phyloP scores from a whole-genome alignment of 257 asterid genomes.

The Salvia splendens region DNA sequence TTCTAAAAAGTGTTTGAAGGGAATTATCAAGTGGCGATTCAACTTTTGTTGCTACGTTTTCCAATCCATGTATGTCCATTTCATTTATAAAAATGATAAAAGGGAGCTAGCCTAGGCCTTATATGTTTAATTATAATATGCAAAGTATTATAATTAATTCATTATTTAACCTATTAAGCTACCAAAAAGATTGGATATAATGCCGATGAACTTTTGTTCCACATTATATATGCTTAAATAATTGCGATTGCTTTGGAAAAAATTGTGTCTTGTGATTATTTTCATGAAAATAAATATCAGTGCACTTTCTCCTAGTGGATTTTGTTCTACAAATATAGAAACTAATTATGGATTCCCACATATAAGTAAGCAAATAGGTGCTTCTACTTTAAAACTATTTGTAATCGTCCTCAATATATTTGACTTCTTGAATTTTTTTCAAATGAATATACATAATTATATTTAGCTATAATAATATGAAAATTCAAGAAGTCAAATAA shows the following conservation, averaged over 20 bases:
- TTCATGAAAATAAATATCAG: not conserved
- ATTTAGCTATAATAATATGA: too few relatives aligned
- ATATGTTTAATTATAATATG: not conserved
- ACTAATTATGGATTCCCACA: not conserved
- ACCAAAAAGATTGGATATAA: not conserved
- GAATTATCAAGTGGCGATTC: too few relatives aligned
- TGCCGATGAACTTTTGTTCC: too few relatives aligned
- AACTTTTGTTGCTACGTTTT: not conserved
- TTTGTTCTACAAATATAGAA: not conserved
- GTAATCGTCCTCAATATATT: too few relatives aligned
- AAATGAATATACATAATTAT: too few relatives aligned
- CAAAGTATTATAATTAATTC: not conserved
- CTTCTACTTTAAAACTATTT: too few relatives aligned
- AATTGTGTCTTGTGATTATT: not conserved
- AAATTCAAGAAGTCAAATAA: not conserved
- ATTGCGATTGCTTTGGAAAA: not conserved
- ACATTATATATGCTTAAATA: too few relatives aligned
- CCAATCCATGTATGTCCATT: not conserved
- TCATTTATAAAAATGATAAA: not conserved
- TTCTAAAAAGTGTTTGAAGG: too few relatives aligned
- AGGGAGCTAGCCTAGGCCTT: not conserved
- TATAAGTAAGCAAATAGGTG: too few relatives aligned
- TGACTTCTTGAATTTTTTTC: too few relatives aligned
- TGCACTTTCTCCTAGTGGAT: not conserved
- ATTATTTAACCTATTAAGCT: not conserved